These are phyloP conservation scores for Collybia sordida DNA, from an alignment of 768 basidiomycete species.

Conservation along the genomic window DNA sequence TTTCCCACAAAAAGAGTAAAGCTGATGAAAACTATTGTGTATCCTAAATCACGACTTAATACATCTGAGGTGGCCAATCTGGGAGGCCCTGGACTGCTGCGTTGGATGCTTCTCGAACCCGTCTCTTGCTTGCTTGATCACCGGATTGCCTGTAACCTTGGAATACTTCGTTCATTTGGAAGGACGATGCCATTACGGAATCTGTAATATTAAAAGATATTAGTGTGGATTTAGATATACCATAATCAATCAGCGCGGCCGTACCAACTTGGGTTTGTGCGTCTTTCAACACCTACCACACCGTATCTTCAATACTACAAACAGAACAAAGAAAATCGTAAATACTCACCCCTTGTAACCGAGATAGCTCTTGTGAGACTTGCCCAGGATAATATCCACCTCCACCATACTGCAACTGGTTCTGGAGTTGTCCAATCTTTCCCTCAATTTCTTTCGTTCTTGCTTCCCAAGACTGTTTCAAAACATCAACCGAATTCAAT, in stretches of 20 bases:
- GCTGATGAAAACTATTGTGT: not conserved
- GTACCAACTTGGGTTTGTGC: slow-evolving; percentile 53
- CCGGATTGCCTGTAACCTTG: slow-evolving; percentile 72
- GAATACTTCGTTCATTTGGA: slow-evolving; percentile 78
- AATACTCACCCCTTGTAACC: slow-evolving; percentile 57
- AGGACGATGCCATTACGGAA: slow-evolving; percentile 64
- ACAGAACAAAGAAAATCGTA: not conserved
- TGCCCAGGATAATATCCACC: slow-evolving; percentile 46
- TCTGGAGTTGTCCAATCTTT: slow-evolving; percentile 42
- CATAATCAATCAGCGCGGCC: slow-evolving; percentile 11
- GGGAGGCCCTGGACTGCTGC: slow-evolving; percentile 71
- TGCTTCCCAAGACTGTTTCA: slow-evolving; percentile 65
- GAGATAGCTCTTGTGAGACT: slow-evolving; percentile 53
- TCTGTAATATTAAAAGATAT: slow-evolving; percentile 33
- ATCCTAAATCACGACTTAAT: slow-evolving; percentile 17
- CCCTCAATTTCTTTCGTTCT: slow-evolving; percentile 56
- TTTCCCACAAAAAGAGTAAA: too few species aligned
- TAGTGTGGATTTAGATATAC: not conserved
- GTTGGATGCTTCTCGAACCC: slow-evolving; percentile 78
- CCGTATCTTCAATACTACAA: slow-evolving; percentile 3
- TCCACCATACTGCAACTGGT: slow-evolving; percentile 42
- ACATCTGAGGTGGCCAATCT: slow-evolving; percentile 62
- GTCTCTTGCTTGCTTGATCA: slow-evolving; percentile 67
- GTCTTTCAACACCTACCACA: slow-evolving; percentile 50
- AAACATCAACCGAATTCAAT: slow-evolving; percentile 56